Percentiles rank a stretch among this genome's conserved stretches.
Conservation (phyloP, 176 grass and related monocot species). For the Zizania latifolia region DNA sequence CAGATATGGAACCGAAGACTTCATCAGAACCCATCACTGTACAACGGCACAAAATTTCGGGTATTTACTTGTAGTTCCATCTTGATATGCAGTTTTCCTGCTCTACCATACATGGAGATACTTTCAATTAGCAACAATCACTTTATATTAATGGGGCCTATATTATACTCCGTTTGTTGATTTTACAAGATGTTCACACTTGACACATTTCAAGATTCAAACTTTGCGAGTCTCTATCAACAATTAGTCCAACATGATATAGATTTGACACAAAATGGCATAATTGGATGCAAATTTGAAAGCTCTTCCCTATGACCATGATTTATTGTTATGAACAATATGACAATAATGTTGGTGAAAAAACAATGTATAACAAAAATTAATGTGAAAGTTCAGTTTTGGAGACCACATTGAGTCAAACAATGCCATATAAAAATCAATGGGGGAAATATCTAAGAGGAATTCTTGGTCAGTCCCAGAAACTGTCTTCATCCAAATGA, state of each 20-base stretch:
- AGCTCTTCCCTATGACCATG: not conserved
- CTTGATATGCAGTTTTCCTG: not conserved
- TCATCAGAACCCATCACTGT: conserved; percentile 49
- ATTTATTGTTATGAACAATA: not conserved
- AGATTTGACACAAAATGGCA: not conserved
- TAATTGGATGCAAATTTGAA: not conserved
- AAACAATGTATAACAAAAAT: not conserved
- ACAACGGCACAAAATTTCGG: conserved; percentile 72
- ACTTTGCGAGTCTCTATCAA: not conserved
- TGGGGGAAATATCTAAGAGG: not conserved
- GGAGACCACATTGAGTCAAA: not conserved
- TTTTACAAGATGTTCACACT: not conserved
- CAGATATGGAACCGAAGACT: conserved; percentile 74
- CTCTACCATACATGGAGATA: not conserved
- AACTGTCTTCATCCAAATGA: not conserved
- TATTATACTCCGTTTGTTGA: no score
- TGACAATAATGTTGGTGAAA: not conserved
- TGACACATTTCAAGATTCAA: not conserved
- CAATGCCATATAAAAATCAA: not conserved
- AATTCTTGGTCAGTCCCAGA: not conserved
- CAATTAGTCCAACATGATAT: not conserved
- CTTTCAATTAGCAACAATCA: not conserved
- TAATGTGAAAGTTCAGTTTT: not conserved
- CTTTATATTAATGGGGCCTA: not conserved
- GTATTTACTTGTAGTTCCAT: conserved; percentile 26